A percentile compares a stretch with the other conserved stretches of the same genome.
Evolutionary conservation across 495 filamentous ascomycete genomes (phyloP).

Genomic region (Lineolata rhizophorae): DNA sequence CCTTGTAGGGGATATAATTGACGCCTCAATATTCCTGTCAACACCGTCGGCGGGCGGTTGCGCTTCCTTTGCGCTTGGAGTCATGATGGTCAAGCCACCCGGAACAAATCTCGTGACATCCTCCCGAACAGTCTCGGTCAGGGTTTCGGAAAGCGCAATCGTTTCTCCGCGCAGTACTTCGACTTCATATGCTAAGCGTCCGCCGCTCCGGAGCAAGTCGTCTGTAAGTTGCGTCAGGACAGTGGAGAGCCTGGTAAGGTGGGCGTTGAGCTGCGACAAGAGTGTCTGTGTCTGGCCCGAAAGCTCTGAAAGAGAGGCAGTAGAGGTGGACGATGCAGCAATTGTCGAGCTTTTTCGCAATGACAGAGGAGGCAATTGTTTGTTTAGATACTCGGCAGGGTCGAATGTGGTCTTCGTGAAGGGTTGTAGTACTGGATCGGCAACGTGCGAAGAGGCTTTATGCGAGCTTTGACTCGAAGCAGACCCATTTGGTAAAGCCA

Average conservation of each 20-base stretch:
- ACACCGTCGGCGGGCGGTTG: not conserved
- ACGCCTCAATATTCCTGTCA: too few species aligned
- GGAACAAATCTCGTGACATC: slow-evolving; percentile 52
- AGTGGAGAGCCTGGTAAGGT: slow-evolving; percentile 63
- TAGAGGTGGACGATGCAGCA: not conserved
- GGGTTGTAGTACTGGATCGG: slow-evolving; percentile 36
- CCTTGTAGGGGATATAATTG: too few species aligned
- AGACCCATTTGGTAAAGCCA: too few species aligned
- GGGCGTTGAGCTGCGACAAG: slow-evolving; percentile 68
- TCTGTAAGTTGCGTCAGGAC: slow-evolving; percentile 77
- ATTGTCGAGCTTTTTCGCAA: not conserved
- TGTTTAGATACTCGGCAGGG: slow-evolving; percentile 61
- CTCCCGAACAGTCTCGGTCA: slow-evolving; percentile 45
- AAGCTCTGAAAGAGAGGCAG: slow-evolving; percentile 42
- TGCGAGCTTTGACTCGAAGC: too few species aligned
- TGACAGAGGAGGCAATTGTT: slow-evolving; percentile 42
- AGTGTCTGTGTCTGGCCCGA: slow-evolving; percentile 64
- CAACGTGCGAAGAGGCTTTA: slow-evolving; percentile 28
- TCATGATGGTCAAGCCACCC: slow-evolving; percentile 15
- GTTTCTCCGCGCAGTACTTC: slow-evolving; percentile 81
- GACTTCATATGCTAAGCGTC: slow-evolving; percentile 80
- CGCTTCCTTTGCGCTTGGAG: not conserved
- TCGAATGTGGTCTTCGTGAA: slow-evolving; percentile 61
- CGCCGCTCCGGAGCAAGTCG: slow-evolving; percentile 73
- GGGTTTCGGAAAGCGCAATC: slow-evolving; percentile 46